Percentiles rank a stretch among this genome's conserved stretches.
Conservation (phyloP, 2,329 filamentous ascomycete species). For the Pseudocercospora cruenta region DNA sequence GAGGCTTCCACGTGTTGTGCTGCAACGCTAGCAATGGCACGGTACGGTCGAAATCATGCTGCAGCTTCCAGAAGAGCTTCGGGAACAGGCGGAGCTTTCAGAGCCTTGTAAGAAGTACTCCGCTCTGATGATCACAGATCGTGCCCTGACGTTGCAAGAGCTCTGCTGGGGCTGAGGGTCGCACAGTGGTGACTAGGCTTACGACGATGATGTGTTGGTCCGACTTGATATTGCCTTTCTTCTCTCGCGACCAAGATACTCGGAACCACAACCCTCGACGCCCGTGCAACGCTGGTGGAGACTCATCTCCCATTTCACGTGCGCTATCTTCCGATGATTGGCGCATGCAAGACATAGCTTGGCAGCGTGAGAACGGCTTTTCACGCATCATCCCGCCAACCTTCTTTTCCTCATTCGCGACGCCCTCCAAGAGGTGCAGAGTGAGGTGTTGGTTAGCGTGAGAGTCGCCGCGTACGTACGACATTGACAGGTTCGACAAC, state of each 20-base stretch:
- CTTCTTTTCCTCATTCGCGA: conserved; percentile 3
- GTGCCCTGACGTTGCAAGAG: background rate
- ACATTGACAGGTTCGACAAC: conserved; percentile 3
- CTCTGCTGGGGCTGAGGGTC: background rate
- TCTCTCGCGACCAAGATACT: background rate
- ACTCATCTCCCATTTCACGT: conserved; percentile 1
- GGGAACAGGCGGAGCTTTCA: background rate
- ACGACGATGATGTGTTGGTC: background rate
- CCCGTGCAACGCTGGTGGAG: background rate
- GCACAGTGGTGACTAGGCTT: background rate
- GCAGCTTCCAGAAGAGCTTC: background rate
- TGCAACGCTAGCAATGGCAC: background rate
- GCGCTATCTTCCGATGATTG: background rate
- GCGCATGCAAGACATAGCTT: conserved; percentile 3
- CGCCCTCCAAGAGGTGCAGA: conserved; percentile 10
- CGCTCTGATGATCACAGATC: background rate
- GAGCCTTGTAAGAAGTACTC: background rate
- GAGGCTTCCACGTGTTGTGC: background rate
- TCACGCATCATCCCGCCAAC: conserved; percentile 8
- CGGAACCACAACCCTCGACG: background rate
- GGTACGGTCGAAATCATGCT: background rate
- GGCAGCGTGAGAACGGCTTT: conserved; percentile 5
- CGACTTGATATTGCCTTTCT: background rate
- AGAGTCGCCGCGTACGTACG: conserved; percentile 3
- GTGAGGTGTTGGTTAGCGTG: conserved; percentile 7